Base-by-base conservation (phyloP, 2,329 filamentous ascomycete species). In the Cercospora sp. region DNA sequence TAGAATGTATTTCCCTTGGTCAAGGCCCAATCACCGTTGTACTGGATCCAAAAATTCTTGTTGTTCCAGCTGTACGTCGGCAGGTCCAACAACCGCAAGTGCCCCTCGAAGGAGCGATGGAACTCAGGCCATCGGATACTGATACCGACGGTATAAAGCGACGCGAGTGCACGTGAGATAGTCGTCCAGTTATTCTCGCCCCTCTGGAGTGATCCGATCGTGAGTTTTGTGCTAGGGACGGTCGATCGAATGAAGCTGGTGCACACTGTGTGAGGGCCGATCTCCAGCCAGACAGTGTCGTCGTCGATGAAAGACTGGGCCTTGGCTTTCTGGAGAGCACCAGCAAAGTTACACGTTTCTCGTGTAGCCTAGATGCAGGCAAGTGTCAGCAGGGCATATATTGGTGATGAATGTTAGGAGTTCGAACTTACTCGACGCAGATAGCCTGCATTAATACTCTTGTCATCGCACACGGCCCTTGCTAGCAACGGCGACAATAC, bases 81-180 rank as follows among this genome's bases (percentile, higher is more conserved):
- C 3, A 90, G 85, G 45, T 88, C 82, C 80, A 89, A 37, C 24
- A 71, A 0, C 78, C 77, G 37, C 40, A 70, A 0, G 79, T 77
- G 16, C 81, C 72, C 37, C 80, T 78, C 72, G 80, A 81, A 81
- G 79, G 84, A 9, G 77, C 75, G 77, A 30, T 85, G 79, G 71
- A 85, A 88, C 74, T 88, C 88, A 60, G 84, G 82, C 88, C 88
- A 92, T 71, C 87, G 80, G 26, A 91, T 78, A 3, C 82, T 78
- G 1, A 88, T 71, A 0, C 88, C 89, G 1, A 79, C 81, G 1
- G 76, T 76, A 75, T 91, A 84, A 0, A 91, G 78, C 0, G 81
- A 78, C 64, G 81, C 81, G 40, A 88, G 75, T 61, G 77, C 85
- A 4, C 75, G 71, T 2, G 82, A 78, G 2, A 90, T 75, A 0